These are phyloP conservation scores for Dendrocalamus latiflorus DNA, from an alignment of 202 grass and related monocot species.

Conservation along the genomic window DNA sequence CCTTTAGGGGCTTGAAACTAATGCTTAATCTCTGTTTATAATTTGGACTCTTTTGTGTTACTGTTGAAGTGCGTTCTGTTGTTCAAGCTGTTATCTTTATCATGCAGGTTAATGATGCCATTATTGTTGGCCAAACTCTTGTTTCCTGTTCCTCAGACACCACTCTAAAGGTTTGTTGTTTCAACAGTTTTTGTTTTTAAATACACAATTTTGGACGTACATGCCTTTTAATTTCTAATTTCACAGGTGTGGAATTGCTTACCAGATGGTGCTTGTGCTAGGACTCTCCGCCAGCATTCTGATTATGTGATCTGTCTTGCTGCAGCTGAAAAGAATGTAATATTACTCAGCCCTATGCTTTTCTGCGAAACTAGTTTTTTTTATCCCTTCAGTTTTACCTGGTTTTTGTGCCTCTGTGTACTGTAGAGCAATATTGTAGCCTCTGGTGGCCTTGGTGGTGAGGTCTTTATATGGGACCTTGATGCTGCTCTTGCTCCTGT, in stretches of 20 bases:
- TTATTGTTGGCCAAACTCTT: conserved; percentile 74
- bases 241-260: conserved; percentile 85
- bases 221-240: conserved; percentile 19
- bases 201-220: conserved; percentile 7
- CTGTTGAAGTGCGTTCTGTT: background rate
- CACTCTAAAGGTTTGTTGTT: conserved; percentile 75
- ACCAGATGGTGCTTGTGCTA: conserved; percentile 75
- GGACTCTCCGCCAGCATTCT: conserved; percentile 83
- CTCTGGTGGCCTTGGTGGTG: conserved; percentile 88
- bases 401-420: conserved; percentile 21
- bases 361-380: conserved; percentile 16
- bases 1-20: background rate
- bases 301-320: conserved; percentile 96
- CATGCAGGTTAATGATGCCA: conserved; percentile 90
- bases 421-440: conserved; percentile 86
- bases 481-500: conserved; percentile 73
- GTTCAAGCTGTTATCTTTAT: conserved; percentile 29
- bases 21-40: background rate
- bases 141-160: conserved; percentile 98
- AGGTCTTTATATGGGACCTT: conserved; percentile 98
- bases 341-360: conserved; percentile 11
- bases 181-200: conserved; percentile 12
- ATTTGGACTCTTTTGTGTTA: background rate
- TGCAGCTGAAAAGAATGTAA: conserved; percentile 87
- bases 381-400: conserved; percentile 1